These are phyloP conservation scores for Lipomyces lipofer DNA, from an alignment of 805 yeast genomes.

Conservation along the genomic window DNA sequence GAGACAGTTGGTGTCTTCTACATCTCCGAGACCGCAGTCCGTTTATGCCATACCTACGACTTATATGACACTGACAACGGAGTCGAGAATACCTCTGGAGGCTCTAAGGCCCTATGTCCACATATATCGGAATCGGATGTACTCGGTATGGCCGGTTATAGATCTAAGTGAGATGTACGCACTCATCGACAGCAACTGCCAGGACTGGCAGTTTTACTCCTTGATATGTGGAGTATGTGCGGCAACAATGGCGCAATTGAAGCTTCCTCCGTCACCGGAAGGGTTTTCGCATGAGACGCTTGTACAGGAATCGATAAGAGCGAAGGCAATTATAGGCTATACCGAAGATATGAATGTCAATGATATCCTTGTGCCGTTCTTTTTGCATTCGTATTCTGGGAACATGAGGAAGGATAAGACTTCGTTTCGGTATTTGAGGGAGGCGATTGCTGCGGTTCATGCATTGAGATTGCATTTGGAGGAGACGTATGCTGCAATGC, in stretches of 20 bases:
- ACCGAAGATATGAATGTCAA: not conserved
- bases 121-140: not conserved
- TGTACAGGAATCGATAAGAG: not conserved
- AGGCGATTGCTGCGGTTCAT: not conserved
- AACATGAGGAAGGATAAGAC: not conserved
- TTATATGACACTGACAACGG: not conserved
- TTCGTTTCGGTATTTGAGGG: not conserved
- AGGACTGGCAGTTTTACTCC: not conserved
- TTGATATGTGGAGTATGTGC: not conserved
- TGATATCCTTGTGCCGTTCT: not conserved
- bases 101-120: not conserved
- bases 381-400: conserved; percentile 1
- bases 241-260: conserved; percentile 3
- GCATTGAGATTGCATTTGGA: not conserved
- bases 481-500: not conserved
- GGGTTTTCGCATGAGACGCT: not conserved
- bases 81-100: not conserved
- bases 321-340: not conserved
- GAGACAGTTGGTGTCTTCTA: not conserved
- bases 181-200: not conserved
- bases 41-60: not conserved
- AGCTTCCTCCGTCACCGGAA: not conserved
- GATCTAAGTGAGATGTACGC: not conserved
- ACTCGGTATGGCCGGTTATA: conserved; percentile 1
- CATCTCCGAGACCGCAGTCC: not conserved